These are phyloP conservation scores for Evansstolkia leycettana DNA, from an alignment of 495 filamentous ascomycete genomes.

Conservation along the genomic window DNA sequence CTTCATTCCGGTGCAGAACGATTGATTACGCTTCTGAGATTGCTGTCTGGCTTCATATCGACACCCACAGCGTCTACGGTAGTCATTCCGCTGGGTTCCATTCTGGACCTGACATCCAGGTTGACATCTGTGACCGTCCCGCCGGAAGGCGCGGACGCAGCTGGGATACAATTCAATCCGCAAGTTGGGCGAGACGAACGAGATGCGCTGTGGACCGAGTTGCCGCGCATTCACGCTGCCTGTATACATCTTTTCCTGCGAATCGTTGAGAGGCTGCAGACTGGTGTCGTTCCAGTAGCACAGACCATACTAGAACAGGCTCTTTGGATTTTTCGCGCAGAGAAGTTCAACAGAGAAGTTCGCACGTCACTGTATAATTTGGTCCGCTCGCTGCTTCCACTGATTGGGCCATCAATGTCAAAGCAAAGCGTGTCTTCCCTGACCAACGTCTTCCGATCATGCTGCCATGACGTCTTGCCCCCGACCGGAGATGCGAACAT, in stretches of 20 bases:
- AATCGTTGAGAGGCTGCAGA: slow-evolving; percentile 41
- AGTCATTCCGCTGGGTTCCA: slow-evolving; percentile 46
- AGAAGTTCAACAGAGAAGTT: slow-evolving; percentile 42
- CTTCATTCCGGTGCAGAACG: slow-evolving; percentile 58
- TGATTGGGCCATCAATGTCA: slow-evolving; percentile 50
- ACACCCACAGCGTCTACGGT: slow-evolving; percentile 48
- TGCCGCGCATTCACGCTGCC: slow-evolving; percentile 63
- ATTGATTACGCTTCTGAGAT: slow-evolving; percentile 44
- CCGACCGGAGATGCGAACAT: slow-evolving; percentile 20
- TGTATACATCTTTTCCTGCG: slow-evolving; percentile 44
- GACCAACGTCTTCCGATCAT: slow-evolving; percentile 40
- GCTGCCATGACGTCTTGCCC: slow-evolving; percentile 53
- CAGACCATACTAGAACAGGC: slow-evolving; percentile 54
- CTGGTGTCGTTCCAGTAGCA: slow-evolving; percentile 38
- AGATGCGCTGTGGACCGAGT: slow-evolving; percentile 54
- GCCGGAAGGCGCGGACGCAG: slow-evolving; percentile 18
- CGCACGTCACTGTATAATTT: slow-evolving; percentile 49
- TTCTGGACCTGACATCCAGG: slow-evolving; percentile 54
- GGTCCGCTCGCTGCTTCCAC: slow-evolving; percentile 39
- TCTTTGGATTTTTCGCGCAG: slow-evolving; percentile 53
- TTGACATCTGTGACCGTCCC: slow-evolving; percentile 56
- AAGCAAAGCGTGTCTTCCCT: slow-evolving; percentile 49
- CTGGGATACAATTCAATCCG: slow-evolving; percentile 40
- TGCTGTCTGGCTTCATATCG: slow-evolving; percentile 43
- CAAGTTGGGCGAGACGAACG: slow-evolving; percentile 67